Evolutionary conservation across 2,329 filamentous ascomycete genomes (phyloP).

Genomic region (Trichoderma cornu-damae): DNA sequence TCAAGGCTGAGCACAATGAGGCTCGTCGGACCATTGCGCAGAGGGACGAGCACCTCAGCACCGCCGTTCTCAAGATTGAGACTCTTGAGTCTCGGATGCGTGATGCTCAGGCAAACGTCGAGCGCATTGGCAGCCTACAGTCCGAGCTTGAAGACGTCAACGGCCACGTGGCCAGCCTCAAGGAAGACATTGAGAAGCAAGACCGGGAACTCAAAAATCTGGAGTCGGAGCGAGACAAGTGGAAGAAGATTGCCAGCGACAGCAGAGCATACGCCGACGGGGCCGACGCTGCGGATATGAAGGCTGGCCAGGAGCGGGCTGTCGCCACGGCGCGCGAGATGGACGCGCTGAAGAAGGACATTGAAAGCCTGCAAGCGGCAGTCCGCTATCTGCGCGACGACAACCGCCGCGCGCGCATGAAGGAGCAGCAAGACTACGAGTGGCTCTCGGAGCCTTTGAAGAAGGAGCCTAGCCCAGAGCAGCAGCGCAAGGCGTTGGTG

Average conservation of each 20-base stretch:
- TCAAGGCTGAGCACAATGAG: conserved; percentile 76
- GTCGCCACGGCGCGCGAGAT: conserved; percentile 68
- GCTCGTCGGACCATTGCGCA: conserved; percentile 65
- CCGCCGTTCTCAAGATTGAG: conserved; percentile 86
- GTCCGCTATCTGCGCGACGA: conserved; percentile 65
- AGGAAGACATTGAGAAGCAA: conserved; percentile 61
- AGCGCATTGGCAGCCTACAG: conserved; percentile 62
- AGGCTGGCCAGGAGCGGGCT: conserved; percentile 59
- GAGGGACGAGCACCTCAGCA: conserved; percentile 78
- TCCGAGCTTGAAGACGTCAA: conserved; percentile 50
- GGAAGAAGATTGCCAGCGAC: conserved; percentile 65
- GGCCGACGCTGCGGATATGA: conserved; percentile 46
- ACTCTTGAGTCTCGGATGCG: conserved; percentile 83
- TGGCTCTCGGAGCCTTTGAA: conserved; percentile 60
- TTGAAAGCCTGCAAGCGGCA: conserved; percentile 58
- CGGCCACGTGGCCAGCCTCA: conserved; percentile 47
- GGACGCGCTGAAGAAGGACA: conserved; percentile 64
- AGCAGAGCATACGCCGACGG: conserved; percentile 51
- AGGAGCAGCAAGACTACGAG: conserved; percentile 50
- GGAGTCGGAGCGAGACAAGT: conserved; percentile 62
- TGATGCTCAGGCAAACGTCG: conserved; percentile 73
- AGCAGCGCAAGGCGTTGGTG: conserved; percentile 49
- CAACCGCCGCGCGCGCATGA: conserved; percentile 56
- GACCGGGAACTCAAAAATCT: conserved; percentile 60
- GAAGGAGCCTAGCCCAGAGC: conserved; percentile 39